These are phyloP conservation scores for Alternaria sp. DNA, from an alignment of 2,329 filamentous ascomycete genomes.

Conservation along the genomic window DNA sequence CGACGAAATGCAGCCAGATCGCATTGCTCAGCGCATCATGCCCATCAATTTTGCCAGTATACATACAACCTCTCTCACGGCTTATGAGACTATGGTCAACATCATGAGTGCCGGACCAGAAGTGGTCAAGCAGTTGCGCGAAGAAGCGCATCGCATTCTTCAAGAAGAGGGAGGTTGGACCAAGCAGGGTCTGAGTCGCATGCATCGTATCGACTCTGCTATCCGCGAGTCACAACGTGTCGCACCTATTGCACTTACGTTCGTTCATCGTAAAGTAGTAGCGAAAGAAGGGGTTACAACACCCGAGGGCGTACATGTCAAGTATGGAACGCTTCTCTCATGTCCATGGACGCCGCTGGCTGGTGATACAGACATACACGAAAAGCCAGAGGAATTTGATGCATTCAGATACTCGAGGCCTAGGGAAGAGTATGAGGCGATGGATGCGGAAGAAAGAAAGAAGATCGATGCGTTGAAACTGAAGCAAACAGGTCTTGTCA, in stretches of 20 bases:
- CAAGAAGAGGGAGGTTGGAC: constrained; percentile 56
- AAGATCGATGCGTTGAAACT: constrained; percentile 28
- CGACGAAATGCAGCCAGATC: constrained; percentile 57
- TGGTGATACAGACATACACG: constrained; percentile 27
- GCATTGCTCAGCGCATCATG: constrained; percentile 62
- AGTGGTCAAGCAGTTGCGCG: constrained; percentile 47
- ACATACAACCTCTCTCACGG: constrained; percentile 65
- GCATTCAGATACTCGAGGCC: constrained; percentile 37
- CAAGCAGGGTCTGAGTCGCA: constrained; percentile 54
- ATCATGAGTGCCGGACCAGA: constrained; percentile 28
- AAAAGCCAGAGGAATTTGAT: constrained; percentile 27
- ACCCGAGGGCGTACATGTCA: constrained; percentile 66
- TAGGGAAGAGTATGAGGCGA: constrained; percentile 29
- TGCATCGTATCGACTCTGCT: constrained; percentile 61
- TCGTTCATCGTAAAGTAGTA: constrained; percentile 59
- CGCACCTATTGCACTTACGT: constrained; percentile 58
- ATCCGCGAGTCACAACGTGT: constrained; percentile 63
- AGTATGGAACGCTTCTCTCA: constrained; percentile 27
- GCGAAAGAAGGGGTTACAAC: constrained; percentile 79
- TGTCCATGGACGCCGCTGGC: constrained; percentile 31
- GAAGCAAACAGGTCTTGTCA: constrained; percentile 61
- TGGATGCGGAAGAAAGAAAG: constrained; percentile 26
- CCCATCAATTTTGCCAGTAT: constrained; percentile 67
- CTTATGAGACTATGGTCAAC: constrained; percentile 51
- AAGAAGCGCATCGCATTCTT: constrained; percentile 53